Base-by-base conservation (phyloP, 805 yeast genomes). In the Maudiozyma serrabonitensis region DNA sequence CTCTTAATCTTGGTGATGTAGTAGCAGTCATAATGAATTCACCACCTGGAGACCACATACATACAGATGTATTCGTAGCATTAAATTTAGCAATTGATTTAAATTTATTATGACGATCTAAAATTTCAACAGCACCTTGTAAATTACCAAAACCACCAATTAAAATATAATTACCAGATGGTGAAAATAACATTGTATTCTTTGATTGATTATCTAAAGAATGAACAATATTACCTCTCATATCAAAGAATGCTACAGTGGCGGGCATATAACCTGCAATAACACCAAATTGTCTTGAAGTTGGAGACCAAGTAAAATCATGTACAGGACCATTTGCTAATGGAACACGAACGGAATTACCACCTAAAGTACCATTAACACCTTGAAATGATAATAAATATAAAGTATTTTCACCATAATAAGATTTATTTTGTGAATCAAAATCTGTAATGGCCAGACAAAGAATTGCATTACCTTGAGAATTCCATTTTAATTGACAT, bases 21-120 rank as follows among this genome's bases (percentile, higher is more conserved):
- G 98, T 95, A 18, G 99, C 98, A 15, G 98, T 91, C 67, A 93
- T 71, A 50, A 93, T 81, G 63, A 76, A 89, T 61, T 93, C 81
- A 38, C 99, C 98, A 69, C 93, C 95, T 9, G 99, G 99, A 2
- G 95, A 82, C 99, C 99, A 93, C 66, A 87, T 87, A 67, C 96
- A 91, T 43, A 84, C 95, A n/a, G 95, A 84, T 15, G 98, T 89
- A 71, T 93, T 95, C 43, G 96, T 72, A 13, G 98, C 99, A 62
- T 87, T 87, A 61, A 93, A 84, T 18, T 87, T 76, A 19, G 89
- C 75, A 47, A 93, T 79, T 66, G 87, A 86, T 49, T 75, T 70
- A 67, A 89, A 91, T 68, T 86, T 84, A 63, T 84, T 81, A 66
- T 82, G 87, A 64, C 97, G 85, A 72, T 93, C 99, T 64, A 89